Evolutionary conservation across 495 filamentous ascomycete species (phyloP), one percentile per base, ranked within the genome.

Genomic region (Extremus antarcticus): DNA sequence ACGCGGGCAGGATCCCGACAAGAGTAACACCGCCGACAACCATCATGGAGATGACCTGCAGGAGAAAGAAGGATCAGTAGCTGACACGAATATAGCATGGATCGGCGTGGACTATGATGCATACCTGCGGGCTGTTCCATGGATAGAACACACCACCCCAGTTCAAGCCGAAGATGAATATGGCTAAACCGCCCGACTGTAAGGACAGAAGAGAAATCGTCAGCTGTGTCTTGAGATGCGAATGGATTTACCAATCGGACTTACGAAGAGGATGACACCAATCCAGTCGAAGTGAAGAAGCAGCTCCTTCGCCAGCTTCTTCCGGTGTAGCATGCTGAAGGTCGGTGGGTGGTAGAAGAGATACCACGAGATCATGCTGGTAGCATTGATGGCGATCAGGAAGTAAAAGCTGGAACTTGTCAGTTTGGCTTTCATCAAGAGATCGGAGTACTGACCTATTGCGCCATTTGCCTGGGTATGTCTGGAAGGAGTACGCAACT

Each of bases 101-200:
- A n/a, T n/a, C n/a, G n/a, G n/a, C n/a, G n/a, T n/a, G n/a, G n/a
- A n/a, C n/a, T n/a, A n/a, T n/a, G n/a, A n/a, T n/a, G n/a, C n/a
- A n/a, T n/a, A 35, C 29, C 32, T 65, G 63, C 2, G 40, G 55
- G n/a, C 56, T 59, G 47, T 48, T 64, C 65, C 65, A 67, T n/a
- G 63, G 67, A 48, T 63, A 63, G 2, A 55, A 8, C 15, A 22
- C 38, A 23, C 63, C 61, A 21, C 66, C 65, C 54, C 56, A 61
- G 54, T 57, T 57, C 43, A 80, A 66, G 19, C 74, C 76, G 21
- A 76, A 63, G 1, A 77, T 60, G 20, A 78, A 61, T 25, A 77
- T 61, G 17, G 71, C 56, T 13, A 35, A 35, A 13, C 29, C 13
- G 4, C 29, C 29, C 4, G 29, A n/a, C n/a, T n/a, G n/a, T n/a